Evolutionary conservation across 106 monocot genomes (phyloP).

Genomic region (Amphibolis antarctica): DNA sequence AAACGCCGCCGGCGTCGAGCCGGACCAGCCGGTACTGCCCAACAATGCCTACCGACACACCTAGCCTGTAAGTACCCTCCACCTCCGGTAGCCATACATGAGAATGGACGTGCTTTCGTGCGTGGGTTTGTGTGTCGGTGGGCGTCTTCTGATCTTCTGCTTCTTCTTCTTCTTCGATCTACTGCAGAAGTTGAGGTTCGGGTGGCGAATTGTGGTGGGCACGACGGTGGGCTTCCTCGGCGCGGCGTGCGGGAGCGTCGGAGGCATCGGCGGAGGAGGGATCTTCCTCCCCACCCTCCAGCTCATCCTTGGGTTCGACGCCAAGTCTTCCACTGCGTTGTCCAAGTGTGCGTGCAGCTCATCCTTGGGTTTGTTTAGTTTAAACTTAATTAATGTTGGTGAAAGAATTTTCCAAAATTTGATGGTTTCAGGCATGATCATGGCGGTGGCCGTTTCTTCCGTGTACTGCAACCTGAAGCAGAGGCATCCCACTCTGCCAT

Average conservation of each 20-base stretch:
- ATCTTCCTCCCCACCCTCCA: conserved; percentile 48
- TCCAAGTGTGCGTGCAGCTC: conserved; percentile 46
- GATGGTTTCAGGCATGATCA: conserved; percentile 70
- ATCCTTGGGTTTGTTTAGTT: too few species aligned
- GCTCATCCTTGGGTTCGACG: conserved; percentile 44
- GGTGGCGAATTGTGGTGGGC: conserved; percentile 30
- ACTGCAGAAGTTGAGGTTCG: conserved; percentile 33
- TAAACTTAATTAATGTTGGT: too few species aligned
- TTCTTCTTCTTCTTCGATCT: too few species aligned
- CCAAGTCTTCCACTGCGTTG: conserved; percentile 34
- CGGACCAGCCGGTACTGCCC: too few species aligned
- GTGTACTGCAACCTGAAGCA: conserved; percentile 71
- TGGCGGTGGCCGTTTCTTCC: conserved; percentile 57
- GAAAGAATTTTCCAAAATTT: too few species aligned
- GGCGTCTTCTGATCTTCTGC: too few species aligned
- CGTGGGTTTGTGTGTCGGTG: too few species aligned
- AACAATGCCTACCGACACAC: too few species aligned
- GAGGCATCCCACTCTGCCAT: conserved; percentile 64
- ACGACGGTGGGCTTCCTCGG: conserved; percentile 38
- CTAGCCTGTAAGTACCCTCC: too few species aligned
- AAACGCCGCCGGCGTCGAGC: too few species aligned
- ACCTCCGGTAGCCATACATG: too few species aligned
- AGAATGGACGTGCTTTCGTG: too few species aligned
- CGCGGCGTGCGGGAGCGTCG: conserved; percentile 48
- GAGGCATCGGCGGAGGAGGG: conserved; percentile 48